Evolutionary conservation across 192 early-diverging fungal genomes (phyloP).

Genomic region (Glomus cerebriforme): DNA sequence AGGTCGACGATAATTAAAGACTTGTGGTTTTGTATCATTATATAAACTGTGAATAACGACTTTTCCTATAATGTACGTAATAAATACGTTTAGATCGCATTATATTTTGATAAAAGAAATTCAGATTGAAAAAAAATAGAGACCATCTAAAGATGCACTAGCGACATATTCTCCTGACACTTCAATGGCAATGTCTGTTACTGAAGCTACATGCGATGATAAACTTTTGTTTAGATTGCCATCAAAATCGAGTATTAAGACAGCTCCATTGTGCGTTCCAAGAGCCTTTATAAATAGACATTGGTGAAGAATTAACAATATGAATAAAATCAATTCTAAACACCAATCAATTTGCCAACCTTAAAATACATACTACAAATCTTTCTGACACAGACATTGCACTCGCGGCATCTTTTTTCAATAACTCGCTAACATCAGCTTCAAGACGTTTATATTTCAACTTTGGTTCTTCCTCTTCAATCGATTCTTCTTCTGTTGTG

Average conservation of each 20-base stretch:
- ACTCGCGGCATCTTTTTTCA: slow-evolving; percentile 87
- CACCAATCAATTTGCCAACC: too few species aligned
- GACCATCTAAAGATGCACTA: slow-evolving; percentile 91
- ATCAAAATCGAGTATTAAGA: slow-evolving; percentile 89
- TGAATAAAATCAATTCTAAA: not conserved
- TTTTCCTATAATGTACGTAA: slow-evolving; percentile 61
- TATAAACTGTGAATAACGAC: slow-evolving; percentile 88
- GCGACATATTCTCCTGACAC: slow-evolving; percentile 84
- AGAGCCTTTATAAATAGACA: slow-evolving; percentile 54
- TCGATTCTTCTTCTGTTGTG: slow-evolving; percentile 46
- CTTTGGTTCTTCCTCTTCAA: slow-evolving; percentile 90
- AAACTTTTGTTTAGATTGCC: slow-evolving; percentile 90
- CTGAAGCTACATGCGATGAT: slow-evolving; percentile 79
- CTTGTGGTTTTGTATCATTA: slow-evolving; percentile 58
- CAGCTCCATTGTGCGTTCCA: slow-evolving; percentile 89
- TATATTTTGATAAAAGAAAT: not conserved
- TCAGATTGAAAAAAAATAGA: not conserved
- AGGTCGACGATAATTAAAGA: slow-evolving; percentile 83
- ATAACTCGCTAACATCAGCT: slow-evolving; percentile 69
- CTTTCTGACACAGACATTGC: slow-evolving; percentile 77
- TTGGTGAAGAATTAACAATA: not conserved
- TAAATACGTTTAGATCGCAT: not conserved
- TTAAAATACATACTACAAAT: slow-evolving; percentile 69
- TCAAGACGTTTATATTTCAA: slow-evolving; percentile 88
- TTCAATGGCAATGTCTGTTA: slow-evolving; percentile 89